A percentile compares a stretch with the other conserved stretches of the same genome.
Conservation (phyloP, 352 stramenopile species). For the Albugo candida region DNA sequence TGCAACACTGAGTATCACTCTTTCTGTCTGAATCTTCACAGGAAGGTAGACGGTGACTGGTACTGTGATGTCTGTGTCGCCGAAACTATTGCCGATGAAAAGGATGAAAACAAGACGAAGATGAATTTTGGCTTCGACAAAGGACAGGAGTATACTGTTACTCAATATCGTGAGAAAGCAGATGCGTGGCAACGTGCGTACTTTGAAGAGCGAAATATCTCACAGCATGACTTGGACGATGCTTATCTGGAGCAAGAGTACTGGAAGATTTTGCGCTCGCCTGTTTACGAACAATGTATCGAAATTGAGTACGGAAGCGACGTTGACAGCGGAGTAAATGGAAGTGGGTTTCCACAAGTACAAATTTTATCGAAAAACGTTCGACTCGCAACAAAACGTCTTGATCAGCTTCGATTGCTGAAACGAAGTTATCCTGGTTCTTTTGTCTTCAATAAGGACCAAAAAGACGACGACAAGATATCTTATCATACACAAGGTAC, state of each 20-base stretch:
- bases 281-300: constrained; percentile 52
- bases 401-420: too few species aligned
- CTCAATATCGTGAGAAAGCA: constrained; percentile 64
- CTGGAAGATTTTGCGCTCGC: constrained; percentile 67
- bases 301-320: constrained; percentile 87
- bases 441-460: constrained; percentile 14
- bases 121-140: constrained; percentile 70
- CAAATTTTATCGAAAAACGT: constrained; percentile 37
- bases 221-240: constrained; percentile 18
- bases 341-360: constrained; percentile 67
- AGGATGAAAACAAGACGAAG: neutral
- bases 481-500: too few species aligned
- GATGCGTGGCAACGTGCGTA: constrained; percentile 66
- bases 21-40: constrained; percentile 44
- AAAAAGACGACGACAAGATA: constrained; percentile 3
- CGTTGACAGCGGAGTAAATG: constrained; percentile 68
- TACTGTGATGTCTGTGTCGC: constrained; percentile 51
- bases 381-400: constrained; percentile 3
- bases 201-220: constrained; percentile 21
- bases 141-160: constrained; percentile 50
- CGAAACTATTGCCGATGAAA: too few species aligned
- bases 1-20: constrained; percentile 68
- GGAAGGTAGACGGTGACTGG: constrained; percentile 53
- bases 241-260: constrained; percentile 74
- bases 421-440: too few species aligned